Evolutionary conservation across 495 filamentous ascomycete genomes (phyloP).

Genomic region (Chaetomium tenue): DNA sequence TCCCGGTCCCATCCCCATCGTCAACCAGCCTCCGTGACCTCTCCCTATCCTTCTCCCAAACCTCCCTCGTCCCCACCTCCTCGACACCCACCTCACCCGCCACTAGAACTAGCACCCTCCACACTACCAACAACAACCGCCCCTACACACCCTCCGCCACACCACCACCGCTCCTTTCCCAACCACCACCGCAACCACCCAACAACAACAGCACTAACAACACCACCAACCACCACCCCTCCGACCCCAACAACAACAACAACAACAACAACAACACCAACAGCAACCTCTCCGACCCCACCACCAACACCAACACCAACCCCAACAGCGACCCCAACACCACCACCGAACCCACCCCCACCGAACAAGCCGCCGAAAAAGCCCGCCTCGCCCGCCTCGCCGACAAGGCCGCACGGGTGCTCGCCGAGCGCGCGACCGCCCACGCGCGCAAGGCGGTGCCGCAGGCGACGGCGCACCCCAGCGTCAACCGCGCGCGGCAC

Average conservation of each 20-base stretch:
- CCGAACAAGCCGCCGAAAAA: conserved; percentile 49
- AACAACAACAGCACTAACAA: neutral
- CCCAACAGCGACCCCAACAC: conserved; percentile 5
- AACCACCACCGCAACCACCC: conserved; percentile 11
- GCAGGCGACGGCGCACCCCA: conserved; percentile 47
- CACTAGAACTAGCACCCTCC: conserved; percentile 11
- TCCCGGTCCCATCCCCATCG: conserved; percentile 18
- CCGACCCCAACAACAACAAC: neutral
- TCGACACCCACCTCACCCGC: conserved; percentile 24
- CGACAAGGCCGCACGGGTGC: conserved; percentile 44
- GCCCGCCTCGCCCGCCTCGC: conserved; percentile 54
- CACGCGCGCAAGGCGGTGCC: conserved; percentile 48
- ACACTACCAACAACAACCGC: conserved; percentile 7
- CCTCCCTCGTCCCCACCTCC: conserved; percentile 22
- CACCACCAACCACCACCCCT: neutral
- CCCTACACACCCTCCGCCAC: conserved; percentile 12
- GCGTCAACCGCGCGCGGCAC: conserved; percentile 48
- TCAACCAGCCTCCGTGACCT: conserved; percentile 33
- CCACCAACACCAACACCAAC: conserved; percentile 14
- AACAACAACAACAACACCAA: conserved; percentile 10
- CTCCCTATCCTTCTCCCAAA: conserved; percentile 28
- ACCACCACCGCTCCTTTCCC: conserved; percentile 6
- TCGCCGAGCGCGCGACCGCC: conserved; percentile 47
- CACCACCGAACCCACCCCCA: conserved; percentile 31
- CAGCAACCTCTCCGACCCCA: neutral